Evolutionary conservation across 1,284 basidiomycete species (phyloP).

Genomic region (Schizophyllum commune): DNA sequence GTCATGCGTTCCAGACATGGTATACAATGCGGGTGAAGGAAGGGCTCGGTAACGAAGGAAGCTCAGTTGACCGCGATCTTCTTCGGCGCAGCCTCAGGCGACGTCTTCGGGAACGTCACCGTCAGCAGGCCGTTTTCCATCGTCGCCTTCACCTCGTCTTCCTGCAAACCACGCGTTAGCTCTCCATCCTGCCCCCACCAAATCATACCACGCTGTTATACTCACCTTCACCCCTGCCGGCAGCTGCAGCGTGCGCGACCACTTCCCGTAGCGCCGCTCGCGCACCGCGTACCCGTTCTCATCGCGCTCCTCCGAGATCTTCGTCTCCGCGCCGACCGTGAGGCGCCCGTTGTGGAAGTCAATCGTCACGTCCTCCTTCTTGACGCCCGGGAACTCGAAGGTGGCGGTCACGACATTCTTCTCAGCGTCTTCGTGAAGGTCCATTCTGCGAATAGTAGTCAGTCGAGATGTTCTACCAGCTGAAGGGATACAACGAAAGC

Average conservation of each 20-base stretch:
- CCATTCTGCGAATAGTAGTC: slow-evolving; percentile 19
- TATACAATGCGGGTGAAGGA: background rate
- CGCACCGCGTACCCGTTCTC: slow-evolving; percentile 26
- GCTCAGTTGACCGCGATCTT: slow-evolving; percentile 13
- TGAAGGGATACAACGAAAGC: too few species aligned
- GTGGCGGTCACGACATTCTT: slow-evolving; percentile 29
- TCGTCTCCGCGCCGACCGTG: slow-evolving; percentile 28
- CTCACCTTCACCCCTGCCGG: slow-evolving; percentile 30
- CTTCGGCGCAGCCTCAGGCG: slow-evolving; percentile 11
- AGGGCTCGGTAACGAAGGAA: background rate
- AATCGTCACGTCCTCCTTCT: slow-evolving; percentile 31
- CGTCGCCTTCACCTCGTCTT: slow-evolving; percentile 14
- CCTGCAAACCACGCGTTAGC: slow-evolving; percentile 4
- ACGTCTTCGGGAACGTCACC: slow-evolving; percentile 14
- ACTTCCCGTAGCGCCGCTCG: slow-evolving; percentile 30
- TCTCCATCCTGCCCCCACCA: background rate
- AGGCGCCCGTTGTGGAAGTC: slow-evolving; percentile 30
- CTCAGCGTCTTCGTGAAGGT: slow-evolving; percentile 23
- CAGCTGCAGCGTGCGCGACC: slow-evolving; percentile 28
- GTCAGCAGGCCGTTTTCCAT: slow-evolving; percentile 15
- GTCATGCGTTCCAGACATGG: background rate
- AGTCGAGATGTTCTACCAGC: too few species aligned
- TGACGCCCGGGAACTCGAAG: slow-evolving; percentile 37
- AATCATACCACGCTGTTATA: background rate
- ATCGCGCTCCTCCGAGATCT: slow-evolving; percentile 19